Evolutionary conservation across 2,329 filamentous ascomycete genomes (phyloP), one percentile per base, ranked within the genome.

Genomic region (Pseudocercospora pini-densiflorae): DNA sequence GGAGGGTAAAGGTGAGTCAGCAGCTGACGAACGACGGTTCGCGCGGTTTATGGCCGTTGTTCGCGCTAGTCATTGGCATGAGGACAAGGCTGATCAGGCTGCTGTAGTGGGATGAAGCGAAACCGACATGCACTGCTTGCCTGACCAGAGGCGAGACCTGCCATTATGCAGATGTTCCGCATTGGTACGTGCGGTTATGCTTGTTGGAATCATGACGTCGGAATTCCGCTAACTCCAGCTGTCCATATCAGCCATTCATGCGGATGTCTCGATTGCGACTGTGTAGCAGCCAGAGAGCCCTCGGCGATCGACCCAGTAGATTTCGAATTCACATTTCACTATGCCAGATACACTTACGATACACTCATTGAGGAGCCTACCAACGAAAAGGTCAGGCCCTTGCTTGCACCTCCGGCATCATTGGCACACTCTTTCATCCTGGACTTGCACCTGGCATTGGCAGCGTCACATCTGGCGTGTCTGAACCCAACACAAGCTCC

Each of bases 341-440:
- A 66, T 36, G 59, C 59, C 19, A 59, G 64, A 16, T 59, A 43
- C 16, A 66, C 64, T 2, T 66, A 66, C 59, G 64, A 66, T 19
- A 66, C 64, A 16, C 24, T 62, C 8, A 19, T 54, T 24, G 21
- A 31, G 24, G 64, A 66, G 29, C 53, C 59, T 2, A 45, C 43
- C 19, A 47, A 62, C 53, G 40, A 62, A 21, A 45, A 62, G 12
- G 19, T 59, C 5, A 53, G 61, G 43, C 59, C 64, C 3, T 49
- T 62, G n/a, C 45, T 66, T 16, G 16, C 31, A 31, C 64, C 64
- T 1, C 59, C 64, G 9, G 59, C 21, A 43, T 66, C 58, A n/a
- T 54, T 62, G 12, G 16, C 27, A 9, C 31, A 66, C 33, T n/a
- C 59, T 6, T 62, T 66, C 59, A 47, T 66, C 12, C 54, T 66